A percentile compares a stretch with the other conserved stretches of the same genome.
Conservation (phyloP, 2,329 filamentous ascomycete genomes). For the Penicillium sclerotiorum region DNA sequence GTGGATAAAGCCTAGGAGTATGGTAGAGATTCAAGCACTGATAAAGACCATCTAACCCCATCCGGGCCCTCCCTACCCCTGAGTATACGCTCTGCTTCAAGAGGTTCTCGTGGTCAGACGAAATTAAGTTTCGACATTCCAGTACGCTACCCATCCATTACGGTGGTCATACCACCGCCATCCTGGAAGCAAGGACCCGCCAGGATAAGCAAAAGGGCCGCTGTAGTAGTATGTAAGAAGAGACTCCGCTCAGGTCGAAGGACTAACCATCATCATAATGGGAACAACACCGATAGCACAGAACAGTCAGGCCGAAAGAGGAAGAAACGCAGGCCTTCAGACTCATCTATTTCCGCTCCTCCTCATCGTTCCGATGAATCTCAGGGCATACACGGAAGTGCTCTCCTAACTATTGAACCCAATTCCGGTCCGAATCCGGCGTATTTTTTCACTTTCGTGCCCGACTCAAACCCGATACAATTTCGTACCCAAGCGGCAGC, state of each 20-base stretch:
- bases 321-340: constrained; percentile 14
- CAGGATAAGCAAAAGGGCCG: constrained; percentile 9
- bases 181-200: constrained; percentile 5
- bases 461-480: constrained; percentile 12
- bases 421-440: constrained; percentile 12
- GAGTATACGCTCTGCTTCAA: no score
- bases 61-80: no score
- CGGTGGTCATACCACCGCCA: constrained; percentile 4
- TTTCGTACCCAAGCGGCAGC: constrained; percentile 3
- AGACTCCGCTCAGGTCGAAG: constrained; percentile 8
- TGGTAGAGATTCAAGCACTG: no score
- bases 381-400: constrained; percentile 7
- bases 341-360: constrained; percentile 9
- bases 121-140: constrained; percentile 4
- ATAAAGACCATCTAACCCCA: no score
- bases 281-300: constrained; percentile 9
- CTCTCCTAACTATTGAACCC: constrained; percentile 13
- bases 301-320: constrained; percentile 7
- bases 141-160: constrained; percentile 1
- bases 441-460: constrained; percentile 20
- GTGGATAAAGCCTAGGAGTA: no score
- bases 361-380: constrained; percentile 8
- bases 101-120: no score
- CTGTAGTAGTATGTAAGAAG: constrained; percentile 9
- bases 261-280: constrained; percentile 3